A percentile compares a stretch with the other conserved stretches of the same genome.
These are phyloP conservation scores for Trichoderma sp. DNA, from an alignment of 2,329 filamentous ascomycete species.

Conservation along the genomic window DNA sequence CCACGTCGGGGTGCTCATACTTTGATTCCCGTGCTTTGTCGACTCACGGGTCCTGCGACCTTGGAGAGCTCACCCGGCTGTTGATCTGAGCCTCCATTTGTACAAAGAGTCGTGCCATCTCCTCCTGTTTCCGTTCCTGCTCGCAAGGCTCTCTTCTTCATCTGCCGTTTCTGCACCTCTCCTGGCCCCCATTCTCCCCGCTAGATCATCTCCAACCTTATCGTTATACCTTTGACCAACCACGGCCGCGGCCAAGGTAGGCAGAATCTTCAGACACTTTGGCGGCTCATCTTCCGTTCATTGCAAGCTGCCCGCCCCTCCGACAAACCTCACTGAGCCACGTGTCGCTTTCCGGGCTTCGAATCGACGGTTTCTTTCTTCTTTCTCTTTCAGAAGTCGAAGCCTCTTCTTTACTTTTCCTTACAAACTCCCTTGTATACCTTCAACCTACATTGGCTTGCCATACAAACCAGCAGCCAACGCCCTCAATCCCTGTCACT, in stretches of 20 bases:
- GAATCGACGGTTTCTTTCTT: constrained; percentile 27
- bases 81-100: constrained; percentile 31
- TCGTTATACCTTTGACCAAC: constrained; percentile 30
- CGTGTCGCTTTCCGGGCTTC: constrained; percentile 32
- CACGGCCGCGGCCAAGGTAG: constrained; percentile 38
- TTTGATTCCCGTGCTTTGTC: constrained; percentile 23
- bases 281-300: constrained; percentile 33
- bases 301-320: constrained; percentile 30
- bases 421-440: background rate
- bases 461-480: too few relatives aligned
- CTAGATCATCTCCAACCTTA: constrained; percentile 29
- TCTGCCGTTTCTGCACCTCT: constrained; percentile 20
- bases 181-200: constrained; percentile 15
- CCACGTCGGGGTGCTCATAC: constrained; percentile 19
- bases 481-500: too few relatives aligned
- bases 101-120: constrained; percentile 33
- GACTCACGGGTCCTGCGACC: constrained; percentile 28
- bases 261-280: constrained; percentile 32
- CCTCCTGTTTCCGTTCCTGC: constrained; percentile 19
- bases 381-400: background rate
- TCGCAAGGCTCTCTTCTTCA: constrained; percentile 27
- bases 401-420: background rate
- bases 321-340: constrained; percentile 16
- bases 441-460: background rate
- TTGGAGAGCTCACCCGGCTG: constrained; percentile 28